Evolutionary conservation across 75 land plant genomes (phyloP).

Genomic region (Pinus tabuliformis): DNA sequence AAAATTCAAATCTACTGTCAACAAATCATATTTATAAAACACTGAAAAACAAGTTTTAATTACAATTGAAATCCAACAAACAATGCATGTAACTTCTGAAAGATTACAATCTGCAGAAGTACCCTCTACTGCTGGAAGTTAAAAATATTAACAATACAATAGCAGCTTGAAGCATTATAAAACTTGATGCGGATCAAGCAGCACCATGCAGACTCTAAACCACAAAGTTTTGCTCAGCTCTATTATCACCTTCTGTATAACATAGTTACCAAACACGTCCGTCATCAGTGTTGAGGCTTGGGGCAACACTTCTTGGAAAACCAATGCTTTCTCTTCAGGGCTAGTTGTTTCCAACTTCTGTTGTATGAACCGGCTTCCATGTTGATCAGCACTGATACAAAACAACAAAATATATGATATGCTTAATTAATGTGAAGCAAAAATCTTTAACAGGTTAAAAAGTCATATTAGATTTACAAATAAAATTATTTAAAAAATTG

Average conservation of each 20-base stretch:
- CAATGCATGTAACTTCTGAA: neutral
- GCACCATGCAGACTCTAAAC: neutral
- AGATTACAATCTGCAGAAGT: neutral
- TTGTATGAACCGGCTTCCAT: slow-evolving; percentile 98
- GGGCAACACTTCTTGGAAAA: slow-evolving; percentile 88
- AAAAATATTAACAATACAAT: neutral
- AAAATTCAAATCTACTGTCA: neutral
- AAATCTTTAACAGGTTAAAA: neutral
- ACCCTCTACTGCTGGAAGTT: neutral
- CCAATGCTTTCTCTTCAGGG: slow-evolving; percentile 81
- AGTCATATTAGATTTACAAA: neutral
- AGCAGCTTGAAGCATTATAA: neutral
- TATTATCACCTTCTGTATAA: slow-evolving; percentile 86
- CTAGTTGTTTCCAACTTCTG: slow-evolving; percentile 85
- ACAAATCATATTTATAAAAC: neutral
- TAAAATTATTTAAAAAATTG: neutral
- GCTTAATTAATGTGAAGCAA: neutral
- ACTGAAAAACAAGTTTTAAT: neutral
- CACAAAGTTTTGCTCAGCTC: neutral
- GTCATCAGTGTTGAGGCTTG: slow-evolving; percentile 91
- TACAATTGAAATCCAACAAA: neutral
- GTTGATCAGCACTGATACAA: slow-evolving; percentile 83
- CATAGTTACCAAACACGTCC: slow-evolving; percentile 99
- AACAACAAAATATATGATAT: slow-evolving; percentile 2
- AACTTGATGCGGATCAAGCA: neutral